A percentile compares a stretch with the other conserved stretches of the same genome.
Conservation (phyloP, 148 eudicot species). For the Polygonum maritimum region DNA sequence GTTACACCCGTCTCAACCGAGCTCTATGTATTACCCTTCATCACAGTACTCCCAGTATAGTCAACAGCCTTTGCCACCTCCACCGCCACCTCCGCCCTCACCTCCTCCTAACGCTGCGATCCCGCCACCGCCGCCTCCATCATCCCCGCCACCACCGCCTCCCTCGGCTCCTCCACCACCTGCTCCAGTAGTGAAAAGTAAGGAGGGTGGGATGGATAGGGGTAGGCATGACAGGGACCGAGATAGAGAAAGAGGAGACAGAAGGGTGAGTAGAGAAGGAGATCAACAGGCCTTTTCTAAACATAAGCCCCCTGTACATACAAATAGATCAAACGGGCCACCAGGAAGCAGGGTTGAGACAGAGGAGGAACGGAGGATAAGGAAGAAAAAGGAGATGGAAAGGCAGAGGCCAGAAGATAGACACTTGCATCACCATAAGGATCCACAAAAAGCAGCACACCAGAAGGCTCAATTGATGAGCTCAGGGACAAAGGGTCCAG, state of each 20-base stretch:
- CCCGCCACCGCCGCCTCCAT: slow-evolving; percentile 68
- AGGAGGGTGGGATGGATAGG: slow-evolving; percentile 43
- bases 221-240: slow-evolving; percentile 28
- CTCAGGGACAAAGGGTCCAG: slow-evolving; percentile 63
- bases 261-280: slow-evolving; percentile 34
- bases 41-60: slow-evolving; percentile 69
- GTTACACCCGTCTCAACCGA: slow-evolving; percentile 35
- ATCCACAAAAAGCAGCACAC: slow-evolving; percentile 47
- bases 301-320: slow-evolving; percentile 53
- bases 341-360: slow-evolving; percentile 58
- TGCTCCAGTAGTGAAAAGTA: slow-evolving; percentile 29
- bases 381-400: slow-evolving; percentile 80
- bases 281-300: slow-evolving; percentile 33
- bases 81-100: slow-evolving; percentile 56
- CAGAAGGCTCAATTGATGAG: slow-evolving; percentile 58
- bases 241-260: slow-evolving; percentile 10
- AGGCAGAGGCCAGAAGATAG: slow-evolving; percentile 75
- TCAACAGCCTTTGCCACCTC: slow-evolving; percentile 43
- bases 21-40: slow-evolving; percentile 53
- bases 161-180: slow-evolving; percentile 52
- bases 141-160: slow-evolving; percentile 60
- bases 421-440: slow-evolving; percentile 65
- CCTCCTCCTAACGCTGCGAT: slow-evolving; percentile 82
- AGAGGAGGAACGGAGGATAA: slow-evolving; percentile 80
- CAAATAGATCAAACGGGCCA: slow-evolving; percentile 41